These are phyloP conservation scores for Elsinoe perseae DNA, from an alignment of 2,329 filamentous ascomycete species.

Conservation along the genomic window DNA sequence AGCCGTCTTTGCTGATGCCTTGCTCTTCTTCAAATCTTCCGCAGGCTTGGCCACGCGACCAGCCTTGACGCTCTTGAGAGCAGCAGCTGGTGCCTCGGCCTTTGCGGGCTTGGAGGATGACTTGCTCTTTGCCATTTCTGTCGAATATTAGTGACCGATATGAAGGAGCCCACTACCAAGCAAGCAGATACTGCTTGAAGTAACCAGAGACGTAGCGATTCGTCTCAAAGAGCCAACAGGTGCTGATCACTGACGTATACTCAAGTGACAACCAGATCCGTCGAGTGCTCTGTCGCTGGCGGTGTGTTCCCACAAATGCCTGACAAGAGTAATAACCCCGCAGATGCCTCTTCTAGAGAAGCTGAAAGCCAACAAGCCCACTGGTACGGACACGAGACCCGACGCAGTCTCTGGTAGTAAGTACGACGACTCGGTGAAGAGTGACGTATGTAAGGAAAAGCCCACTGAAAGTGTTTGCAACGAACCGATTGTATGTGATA, in stretches of 20 bases:
- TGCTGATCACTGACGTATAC: conserved; percentile 6
- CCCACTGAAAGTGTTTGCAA: conserved; percentile 20
- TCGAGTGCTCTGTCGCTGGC: conserved; percentile 29
- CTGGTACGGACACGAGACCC: conserved; percentile 16
- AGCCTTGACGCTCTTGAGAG: conserved; percentile 50
- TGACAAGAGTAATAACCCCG: conserved; percentile 24
- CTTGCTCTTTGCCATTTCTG: conserved; percentile 40
- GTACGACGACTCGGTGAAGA: background rate
- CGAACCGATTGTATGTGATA: conserved; percentile 20
- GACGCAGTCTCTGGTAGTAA: conserved; percentile 15
- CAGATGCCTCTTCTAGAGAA: conserved; percentile 2
- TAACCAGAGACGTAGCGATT: conserved; percentile 14
- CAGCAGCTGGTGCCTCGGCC: conserved; percentile 23
- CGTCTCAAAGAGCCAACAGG: conserved; percentile 13
- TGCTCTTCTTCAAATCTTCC: conserved; percentile 60
- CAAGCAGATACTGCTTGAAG: conserved; percentile 19
- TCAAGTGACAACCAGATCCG: conserved; percentile 33
- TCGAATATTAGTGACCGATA: conserved; percentile 11
- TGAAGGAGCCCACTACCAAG: conserved; percentile 23
- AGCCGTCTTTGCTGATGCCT: conserved; percentile 56
- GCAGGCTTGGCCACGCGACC: conserved; percentile 60
- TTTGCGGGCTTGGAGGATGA: conserved; percentile 24
- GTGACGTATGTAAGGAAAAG: conserved; percentile 9
- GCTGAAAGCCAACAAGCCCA: conserved; percentile 18
- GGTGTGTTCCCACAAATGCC: conserved; percentile 46